Base-by-base conservation (phyloP, 2,329 filamentous ascomycete species). In the Metarhizium album region DNA sequence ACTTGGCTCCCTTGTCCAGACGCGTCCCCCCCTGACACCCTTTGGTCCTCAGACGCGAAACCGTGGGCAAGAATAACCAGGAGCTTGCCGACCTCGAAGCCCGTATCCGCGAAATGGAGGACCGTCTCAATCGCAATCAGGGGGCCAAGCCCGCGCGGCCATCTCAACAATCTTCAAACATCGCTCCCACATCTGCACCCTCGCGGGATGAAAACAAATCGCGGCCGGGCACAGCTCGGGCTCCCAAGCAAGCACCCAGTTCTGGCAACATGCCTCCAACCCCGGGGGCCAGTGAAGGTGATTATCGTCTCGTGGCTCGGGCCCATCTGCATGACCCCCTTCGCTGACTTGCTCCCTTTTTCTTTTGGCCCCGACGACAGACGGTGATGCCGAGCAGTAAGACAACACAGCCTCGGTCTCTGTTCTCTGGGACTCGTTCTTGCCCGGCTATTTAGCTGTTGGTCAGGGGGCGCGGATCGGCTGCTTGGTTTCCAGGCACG, bases 41-140 rank as follows among this genome's bases (percentile, higher is more conserved):
- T 27, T 40, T 18, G 37, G 37, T 33, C 23, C 46, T 38, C 31
- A 56, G 52, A 49, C 52, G 49, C 46, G 42, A 49, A 31, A 66
- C 95, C 53, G 83, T 97, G 63, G 79, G 77, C 56, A 80, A 78
- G 48, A 86, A 88, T 65, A 81, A 80, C 50, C 80, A 82, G 55
- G 88, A 96, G 69, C 84, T 97, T 58, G 84, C 95, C 68, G 82
- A 84, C 51, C 83, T 97, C 61, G 89, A 96, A 70, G 82, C 82
- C 48, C 84, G 83, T 59, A 81, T 97, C 60, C 84, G 82, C 59
- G 89, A 90, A 62, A 89, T 93, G 69, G 90, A 96, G 70, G 78
- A 86, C 59, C 84, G 85, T 43, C 77, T 97, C 49, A 79, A 71
- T 59, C 61, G 59, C 53, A 67, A 54, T 54, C 52, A 56, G 49